phyloP scores from a whole-genome alignment of 176 grass and related monocot genomes.

The Oryza meyeriana region DNA sequence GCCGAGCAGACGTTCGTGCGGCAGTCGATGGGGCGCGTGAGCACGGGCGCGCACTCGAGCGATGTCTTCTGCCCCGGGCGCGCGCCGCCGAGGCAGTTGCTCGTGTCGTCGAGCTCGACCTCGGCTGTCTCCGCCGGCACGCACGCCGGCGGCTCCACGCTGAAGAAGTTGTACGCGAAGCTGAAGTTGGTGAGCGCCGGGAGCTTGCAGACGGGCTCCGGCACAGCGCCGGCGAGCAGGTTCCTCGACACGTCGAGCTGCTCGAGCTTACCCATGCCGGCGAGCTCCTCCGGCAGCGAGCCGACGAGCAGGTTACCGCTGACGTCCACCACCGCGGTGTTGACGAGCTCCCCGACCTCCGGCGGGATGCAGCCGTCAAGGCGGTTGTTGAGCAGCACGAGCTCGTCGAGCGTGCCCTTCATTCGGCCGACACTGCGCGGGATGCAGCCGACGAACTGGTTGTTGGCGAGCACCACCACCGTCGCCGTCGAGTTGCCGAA shows the following conservation, averaged over 20 bases:
- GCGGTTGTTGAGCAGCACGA: slow-evolving; percentile 57
- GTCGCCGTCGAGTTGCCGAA: slow-evolving; percentile 61
- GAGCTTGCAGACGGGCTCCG: slow-evolving; percentile 35
- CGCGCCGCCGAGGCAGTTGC: slow-evolving; percentile 40
- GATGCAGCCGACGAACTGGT: slow-evolving; percentile 63
- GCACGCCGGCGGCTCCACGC: slow-evolving; percentile 31
- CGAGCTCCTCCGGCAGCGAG: slow-evolving; percentile 38
- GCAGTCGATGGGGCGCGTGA: slow-evolving; percentile 46
- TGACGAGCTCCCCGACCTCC: slow-evolving; percentile 37
- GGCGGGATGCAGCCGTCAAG: slow-evolving; percentile 62
- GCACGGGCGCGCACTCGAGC: slow-evolving; percentile 34
- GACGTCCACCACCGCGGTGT: slow-evolving; percentile 48
- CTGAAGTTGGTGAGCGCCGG: slow-evolving; percentile 51
- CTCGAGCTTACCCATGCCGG: slow-evolving; percentile 40
- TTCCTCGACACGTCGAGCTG: slow-evolving; percentile 57
- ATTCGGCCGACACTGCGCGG: slow-evolving; percentile 57
- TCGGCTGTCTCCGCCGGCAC: neutral
- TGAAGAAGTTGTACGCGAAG: slow-evolving; percentile 73
- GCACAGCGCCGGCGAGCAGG: slow-evolving; percentile 38
- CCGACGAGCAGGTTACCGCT: slow-evolving; percentile 48
- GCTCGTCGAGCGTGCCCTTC: slow-evolving; percentile 56
- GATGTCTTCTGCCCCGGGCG: slow-evolving; percentile 43
- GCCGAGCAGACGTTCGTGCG: slow-evolving; percentile 37
- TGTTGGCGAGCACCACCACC: slow-evolving; percentile 63
- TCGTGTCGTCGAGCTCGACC: slow-evolving; percentile 41